These are phyloP conservation scores for Macadamia integrifolia DNA, from an alignment of 164 flowering plant genomes.

Conservation along the genomic window DNA sequence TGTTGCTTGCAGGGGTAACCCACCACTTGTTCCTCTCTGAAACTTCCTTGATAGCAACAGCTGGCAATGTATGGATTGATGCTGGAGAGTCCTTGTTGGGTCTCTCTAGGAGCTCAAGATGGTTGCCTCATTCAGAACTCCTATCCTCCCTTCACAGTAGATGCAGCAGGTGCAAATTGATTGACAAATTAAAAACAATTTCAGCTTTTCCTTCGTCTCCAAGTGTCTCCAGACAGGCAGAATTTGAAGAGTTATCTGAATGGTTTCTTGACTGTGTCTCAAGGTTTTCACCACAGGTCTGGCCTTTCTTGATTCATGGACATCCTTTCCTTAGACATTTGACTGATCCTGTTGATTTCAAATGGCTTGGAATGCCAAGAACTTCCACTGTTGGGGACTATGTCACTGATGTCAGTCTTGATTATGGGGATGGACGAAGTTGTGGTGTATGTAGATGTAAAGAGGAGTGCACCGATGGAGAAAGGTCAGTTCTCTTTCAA, in stretches of 20 bases:
- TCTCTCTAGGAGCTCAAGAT: conserved; percentile 30
- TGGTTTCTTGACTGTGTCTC: conserved; percentile 31
- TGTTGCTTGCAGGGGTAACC: conserved; percentile 57
- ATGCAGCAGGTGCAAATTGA: conserved; percentile 25
- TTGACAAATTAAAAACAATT: conserved; percentile 14
- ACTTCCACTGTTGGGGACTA: background rate
- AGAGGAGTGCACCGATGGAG: conserved; percentile 6
- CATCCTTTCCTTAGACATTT: conserved; percentile 26
- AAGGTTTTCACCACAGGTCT: conserved; percentile 21
- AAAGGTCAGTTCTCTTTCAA: conserved; percentile 18
- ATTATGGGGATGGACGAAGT: conserved; percentile 1
- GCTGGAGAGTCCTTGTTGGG: conserved; percentile 58
- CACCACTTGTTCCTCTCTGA: conserved; percentile 50
- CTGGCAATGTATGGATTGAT: conserved; percentile 49
- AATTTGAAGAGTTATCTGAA: conserved; percentile 28
- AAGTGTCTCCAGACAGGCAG: conserved; percentile 1
- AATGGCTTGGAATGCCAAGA: conserved; percentile 24
- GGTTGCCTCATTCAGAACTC: conserved; percentile 9
- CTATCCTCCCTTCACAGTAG: conserved; percentile 8
- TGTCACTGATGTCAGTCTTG: background rate
- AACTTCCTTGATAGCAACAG: conserved; percentile 43
- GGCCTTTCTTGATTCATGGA: conserved; percentile 35
- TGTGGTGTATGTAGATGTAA: conserved; percentile 9
- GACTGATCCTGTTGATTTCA: conserved; percentile 37
- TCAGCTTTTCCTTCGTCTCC: conserved; percentile 6